Conservation (phyloP, 2,329 filamentous ascomycete genomes). For the Penicillium sp. region DNA sequence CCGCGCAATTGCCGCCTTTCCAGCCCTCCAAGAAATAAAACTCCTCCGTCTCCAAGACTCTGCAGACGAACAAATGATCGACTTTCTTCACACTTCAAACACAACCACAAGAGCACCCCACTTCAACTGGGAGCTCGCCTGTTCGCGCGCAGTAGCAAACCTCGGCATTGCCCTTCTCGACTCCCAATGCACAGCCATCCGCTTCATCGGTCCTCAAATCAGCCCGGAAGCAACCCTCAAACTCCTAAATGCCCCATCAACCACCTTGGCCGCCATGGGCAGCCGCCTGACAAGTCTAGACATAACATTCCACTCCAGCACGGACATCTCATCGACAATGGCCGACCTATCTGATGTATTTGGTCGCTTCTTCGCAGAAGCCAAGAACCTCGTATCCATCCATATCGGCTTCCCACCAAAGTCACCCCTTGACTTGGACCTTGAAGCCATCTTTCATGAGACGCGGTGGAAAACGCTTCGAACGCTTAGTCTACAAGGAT, state of each 20-base stretch:
- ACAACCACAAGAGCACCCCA: constrained; percentile 44
- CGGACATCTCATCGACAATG: constrained; percentile 58
- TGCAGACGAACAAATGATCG: constrained; percentile 55
- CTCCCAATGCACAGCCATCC: constrained; percentile 56
- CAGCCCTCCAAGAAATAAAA: constrained; percentile 62
- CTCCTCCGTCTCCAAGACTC: constrained; percentile 62
- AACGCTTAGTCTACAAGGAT: constrained; percentile 64
- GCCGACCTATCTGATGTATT: constrained; percentile 58
- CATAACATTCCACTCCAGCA: constrained; percentile 60
- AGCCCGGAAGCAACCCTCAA: constrained; percentile 58
- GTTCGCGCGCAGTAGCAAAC: constrained; percentile 59
- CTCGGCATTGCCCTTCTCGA: constrained; percentile 57
- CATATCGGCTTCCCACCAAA: constrained; percentile 64
- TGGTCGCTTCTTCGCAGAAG: constrained; percentile 56
- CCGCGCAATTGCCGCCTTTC: constrained; percentile 58
- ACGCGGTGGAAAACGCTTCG: constrained; percentile 60
- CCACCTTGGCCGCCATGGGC: constrained; percentile 52
- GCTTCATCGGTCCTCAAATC: constrained; percentile 63
- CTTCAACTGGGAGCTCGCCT: constrained; percentile 62
- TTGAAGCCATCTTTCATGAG: constrained; percentile 63
- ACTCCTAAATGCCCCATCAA: constrained; percentile 48
- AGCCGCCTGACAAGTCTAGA: constrained; percentile 61
- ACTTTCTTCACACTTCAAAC: constrained; percentile 50
- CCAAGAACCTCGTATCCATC: constrained; percentile 60
- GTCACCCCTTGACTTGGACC: constrained; percentile 54